Conservation (phyloP, 352 stramenopile species). For the Vaucheria bursata region DNA sequence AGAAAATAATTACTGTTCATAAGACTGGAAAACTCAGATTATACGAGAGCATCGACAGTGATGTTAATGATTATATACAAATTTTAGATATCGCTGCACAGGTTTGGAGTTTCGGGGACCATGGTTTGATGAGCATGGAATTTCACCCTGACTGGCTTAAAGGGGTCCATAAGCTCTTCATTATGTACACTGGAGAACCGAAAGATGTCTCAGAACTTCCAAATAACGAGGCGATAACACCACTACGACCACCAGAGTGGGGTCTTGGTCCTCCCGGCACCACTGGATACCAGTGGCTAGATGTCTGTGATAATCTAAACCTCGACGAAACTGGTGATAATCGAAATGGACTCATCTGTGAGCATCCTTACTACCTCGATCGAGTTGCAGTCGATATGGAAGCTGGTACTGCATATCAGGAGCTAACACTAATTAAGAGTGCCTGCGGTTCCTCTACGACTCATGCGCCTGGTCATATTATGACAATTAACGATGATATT, state of each 20-base stretch:
- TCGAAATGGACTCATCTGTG: conserved; percentile 1
- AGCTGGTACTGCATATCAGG: not conserved
- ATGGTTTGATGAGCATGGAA: not conserved
- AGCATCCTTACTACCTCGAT: not conserved
- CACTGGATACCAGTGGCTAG: not conserved
- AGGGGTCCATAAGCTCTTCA: not conserved
- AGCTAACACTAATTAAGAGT: not conserved
- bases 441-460: not conserved
- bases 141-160: not conserved
- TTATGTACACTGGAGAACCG: not conserved
- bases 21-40: not conserved
- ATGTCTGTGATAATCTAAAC: not conserved
- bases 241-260: not conserved
- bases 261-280: not conserved
- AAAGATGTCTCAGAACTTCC: not conserved
- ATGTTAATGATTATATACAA: no score
- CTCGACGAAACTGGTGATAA: not conserved
- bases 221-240: not conserved
- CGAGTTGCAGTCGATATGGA: not conserved
- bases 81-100: not conserved
- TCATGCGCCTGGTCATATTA: not conserved
- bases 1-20: not conserved
- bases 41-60: not conserved
- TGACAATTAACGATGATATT: not conserved
- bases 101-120: not conserved